These are phyloP conservation scores for Fusarium pseudograminearum DNA, from an alignment of 2,329 filamentous ascomycete species.

Conservation along the genomic window DNA sequence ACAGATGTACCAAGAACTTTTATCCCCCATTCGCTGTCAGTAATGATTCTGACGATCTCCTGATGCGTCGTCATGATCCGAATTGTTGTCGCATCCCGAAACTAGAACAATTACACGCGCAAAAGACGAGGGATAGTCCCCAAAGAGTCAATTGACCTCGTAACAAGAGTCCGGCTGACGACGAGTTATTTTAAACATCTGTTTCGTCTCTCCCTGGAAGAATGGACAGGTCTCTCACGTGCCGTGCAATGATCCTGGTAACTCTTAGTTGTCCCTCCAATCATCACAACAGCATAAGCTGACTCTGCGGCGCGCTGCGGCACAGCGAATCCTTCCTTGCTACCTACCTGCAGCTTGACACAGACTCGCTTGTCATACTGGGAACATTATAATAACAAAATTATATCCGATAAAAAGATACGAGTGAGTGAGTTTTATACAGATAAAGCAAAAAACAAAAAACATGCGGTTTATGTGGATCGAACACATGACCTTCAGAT, in stretches of 20 bases:
- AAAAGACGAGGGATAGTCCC: rapidly evolving
- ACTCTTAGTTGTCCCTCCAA: neutral
- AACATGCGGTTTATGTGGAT: constrained; percentile 46
- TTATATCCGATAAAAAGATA: neutral
- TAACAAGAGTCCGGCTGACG: neutral
- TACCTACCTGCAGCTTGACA: neutral
- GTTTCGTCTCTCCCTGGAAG: neutral
- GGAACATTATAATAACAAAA: rapidly evolving
- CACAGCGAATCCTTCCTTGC: neutral
- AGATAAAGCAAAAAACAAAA: neutral
- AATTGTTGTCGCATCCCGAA: neutral
- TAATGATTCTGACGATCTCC: neutral
- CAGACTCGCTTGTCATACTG: rapidly evolving
- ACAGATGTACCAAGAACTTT: neutral
- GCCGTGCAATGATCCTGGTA: neutral
- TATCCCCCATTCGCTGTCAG: neutral
- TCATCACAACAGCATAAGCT: neutral
- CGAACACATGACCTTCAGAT: constrained; percentile 49
- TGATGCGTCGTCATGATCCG: neutral
- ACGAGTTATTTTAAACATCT: neutral
- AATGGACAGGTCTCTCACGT: neutral
- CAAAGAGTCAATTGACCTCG: too few species aligned
- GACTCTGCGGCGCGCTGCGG: neutral
- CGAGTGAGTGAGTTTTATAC: neutral
- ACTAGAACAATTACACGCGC: neutral